Base-by-base conservation (phyloP, 352 stramenopile species). In the Pythium chondricola region DNA sequence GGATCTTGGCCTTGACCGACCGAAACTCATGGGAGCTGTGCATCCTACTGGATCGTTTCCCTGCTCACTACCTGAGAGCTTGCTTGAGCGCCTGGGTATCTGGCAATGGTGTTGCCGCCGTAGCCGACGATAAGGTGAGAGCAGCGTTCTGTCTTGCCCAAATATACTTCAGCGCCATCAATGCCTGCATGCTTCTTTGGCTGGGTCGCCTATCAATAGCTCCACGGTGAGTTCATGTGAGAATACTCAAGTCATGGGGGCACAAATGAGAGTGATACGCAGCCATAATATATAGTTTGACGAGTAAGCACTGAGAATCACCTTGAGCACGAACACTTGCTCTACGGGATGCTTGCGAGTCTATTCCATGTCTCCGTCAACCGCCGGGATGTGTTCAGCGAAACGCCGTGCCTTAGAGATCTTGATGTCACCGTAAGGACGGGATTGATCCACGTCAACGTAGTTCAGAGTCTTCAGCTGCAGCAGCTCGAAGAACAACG, bases 401-500 rank as follows among this genome's bases (percentile, higher is more conserved):
- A 94, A 94, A 2, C 75, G 69, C 29, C 56, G 56, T 14, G 78
- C 74, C 57, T 86, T 89, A 11, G 69, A 67, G 43, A 97, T 87
- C 52, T 78, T 80, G 53, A 99, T 98, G 54, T 98, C 94, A 18
- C 90, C 92, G 67, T 97, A 98, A 39, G 87, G 67, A 33, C 85
- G 70, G 17, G 86, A 61, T 72, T 99, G 96, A 13, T 96, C 71
- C 18, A 99, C 60, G 45, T 98, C 84, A 26, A 99, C 86, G 65
- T 96, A 98, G 71, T 98, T 94, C 59, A 97, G 94, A 4, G 95
- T 98, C 69, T 99, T 98, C n/a, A 99, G 74, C 65, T 97, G 85
- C 2, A 99, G 77, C 16, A 98, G 74, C 63, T 99, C 94, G 54
- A 98, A 98, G 66, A 99, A 99, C 31, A 97, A 74, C 36, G 82